A percentile compares a stretch with the other conserved stretches of the same genome.
phyloP scores from a whole-genome alignment of 169 alveolate genomes.

The Cyclospora cayetanensis region DNA sequence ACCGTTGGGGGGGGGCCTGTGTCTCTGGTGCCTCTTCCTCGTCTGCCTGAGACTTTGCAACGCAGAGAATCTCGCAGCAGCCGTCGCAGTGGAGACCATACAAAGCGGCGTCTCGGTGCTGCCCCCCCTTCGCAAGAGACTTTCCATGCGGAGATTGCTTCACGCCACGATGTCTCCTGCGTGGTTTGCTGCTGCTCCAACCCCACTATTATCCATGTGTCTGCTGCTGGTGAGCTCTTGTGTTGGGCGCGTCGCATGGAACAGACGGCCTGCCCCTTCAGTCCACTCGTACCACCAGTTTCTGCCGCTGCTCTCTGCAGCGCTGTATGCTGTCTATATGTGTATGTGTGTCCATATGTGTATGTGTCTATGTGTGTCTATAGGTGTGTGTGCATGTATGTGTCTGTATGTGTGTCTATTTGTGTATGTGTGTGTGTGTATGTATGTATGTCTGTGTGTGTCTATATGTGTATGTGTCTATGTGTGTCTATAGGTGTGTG shows the following conservation, averaged over 20 bases:
- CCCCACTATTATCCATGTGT: constrained; percentile 15
- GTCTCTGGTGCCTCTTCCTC: neutral
- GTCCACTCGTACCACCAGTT: neutral
- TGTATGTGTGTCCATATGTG: too few species aligned
- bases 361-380: neutral
- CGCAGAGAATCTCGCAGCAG: constrained; percentile 11
- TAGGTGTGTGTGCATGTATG: neutral
- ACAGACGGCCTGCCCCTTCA: neutral
- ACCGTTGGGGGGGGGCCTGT: constrained; percentile 45
- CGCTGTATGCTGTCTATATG: neutral
- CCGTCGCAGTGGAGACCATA: neutral
- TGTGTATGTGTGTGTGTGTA: neutral
- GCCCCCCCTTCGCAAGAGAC: neutral
- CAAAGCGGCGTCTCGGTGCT: neutral
- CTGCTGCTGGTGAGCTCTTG: constrained; percentile 7
- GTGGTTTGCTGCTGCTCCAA: constrained; percentile 36
- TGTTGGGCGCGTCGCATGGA: too few species aligned
- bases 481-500: neutral
- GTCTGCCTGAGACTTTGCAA: neutral
- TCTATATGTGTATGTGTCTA: neutral
- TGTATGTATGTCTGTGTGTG: neutral
- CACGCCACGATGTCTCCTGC: neutral
- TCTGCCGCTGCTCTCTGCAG: neutral
- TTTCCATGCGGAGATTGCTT: neutral
- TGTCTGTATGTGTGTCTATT: neutral